Base-by-base conservation (phyloP, 805 yeast genomes). In the Pichia phayaonensis region DNA sequence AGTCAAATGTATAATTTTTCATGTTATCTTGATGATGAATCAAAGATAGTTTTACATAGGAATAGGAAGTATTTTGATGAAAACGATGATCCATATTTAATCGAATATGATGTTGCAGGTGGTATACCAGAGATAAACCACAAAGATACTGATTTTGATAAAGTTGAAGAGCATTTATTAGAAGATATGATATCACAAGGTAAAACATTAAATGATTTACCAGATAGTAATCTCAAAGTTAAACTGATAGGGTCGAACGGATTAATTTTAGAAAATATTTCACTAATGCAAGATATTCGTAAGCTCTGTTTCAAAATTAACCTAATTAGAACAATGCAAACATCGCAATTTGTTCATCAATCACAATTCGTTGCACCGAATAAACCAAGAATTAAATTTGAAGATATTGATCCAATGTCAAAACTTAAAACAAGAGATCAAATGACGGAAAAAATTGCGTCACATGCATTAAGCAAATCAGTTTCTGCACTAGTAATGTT, bases 281-380 rank as follows among this genome's bases (percentile, higher is more conserved):
- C 73, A 1, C 78, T 84, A 55, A 87, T 94, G 74, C 97, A 92
- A 68, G 89, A 89, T 58, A 86, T 94, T 36, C 73, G 99, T 51
- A 86, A 83, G 56, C 74, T 88, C 4, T 90, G 97, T 63, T 86
- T 89, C 69, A 90, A 90, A 64, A 87, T 94, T 21, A 83, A 92
- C 5, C 70, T 90, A 45, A 87, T 94, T 52, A 74, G 96, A 56
- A 90, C 90, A 61, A 84, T 94, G 84, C 98, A 94, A 67, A 85
- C 85, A 20, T 87, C 84, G 46, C 84, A 81, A 52, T 82, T 81
- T 64, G 71, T 85, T 46, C 92, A 85, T 61, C 84, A 83, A 47
- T 76, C 89, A 0, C 92, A 84, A 59, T 71, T 83, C 74, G 78
- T 77, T 55, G 79, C 84, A 15, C 92, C 92, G 5, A 84, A 77